Evolutionary conservation across 345 rosid genomes (phyloP).

Genomic region (Arabis alpina): DNA sequence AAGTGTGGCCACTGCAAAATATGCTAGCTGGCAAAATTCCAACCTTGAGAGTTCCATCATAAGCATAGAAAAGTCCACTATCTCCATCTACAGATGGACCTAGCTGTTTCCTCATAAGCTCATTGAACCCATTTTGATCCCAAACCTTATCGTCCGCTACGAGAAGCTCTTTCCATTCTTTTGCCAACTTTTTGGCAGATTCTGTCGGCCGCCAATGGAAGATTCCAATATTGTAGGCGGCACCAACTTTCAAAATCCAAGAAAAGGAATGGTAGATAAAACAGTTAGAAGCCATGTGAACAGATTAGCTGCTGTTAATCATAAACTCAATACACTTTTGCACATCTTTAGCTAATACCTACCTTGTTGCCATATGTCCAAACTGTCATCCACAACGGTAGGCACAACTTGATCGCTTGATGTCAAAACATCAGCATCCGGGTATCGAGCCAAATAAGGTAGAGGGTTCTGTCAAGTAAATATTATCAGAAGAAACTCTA

Average conservation of each 20-base stretch:
- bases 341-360: constrained; percentile 26
- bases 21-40: constrained; percentile 94
- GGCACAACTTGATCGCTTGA: constrained; percentile 95
- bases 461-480: constrained; percentile 69
- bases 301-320: constrained; percentile 6
- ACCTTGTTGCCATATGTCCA: constrained; percentile 98
- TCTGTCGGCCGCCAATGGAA: constrained; percentile 98
- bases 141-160: constrained; percentile 89
- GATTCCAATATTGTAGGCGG: constrained; percentile 93
- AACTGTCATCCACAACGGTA: constrained; percentile 91
- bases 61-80: constrained; percentile 84
- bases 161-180: constrained; percentile 93
- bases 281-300: constrained; percentile 20
- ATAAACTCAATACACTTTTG: background rate
- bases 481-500: constrained; percentile 8
- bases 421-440: constrained; percentile 94
- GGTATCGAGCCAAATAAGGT: constrained; percentile 93
- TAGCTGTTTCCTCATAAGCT: constrained; percentile 73
- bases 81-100: constrained; percentile 89
- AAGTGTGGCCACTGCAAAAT: constrained; percentile 97
- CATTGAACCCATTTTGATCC: constrained; percentile 99
- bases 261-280: constrained; percentile 32
- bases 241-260: constrained; percentile 59
- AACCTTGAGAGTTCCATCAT: constrained; percentile 89
- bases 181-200: constrained; percentile 76